These are phyloP conservation scores for Suhomyces panamericanus DNA, from an alignment of 1,139 yeast species.

Conservation along the genomic window DNA sequence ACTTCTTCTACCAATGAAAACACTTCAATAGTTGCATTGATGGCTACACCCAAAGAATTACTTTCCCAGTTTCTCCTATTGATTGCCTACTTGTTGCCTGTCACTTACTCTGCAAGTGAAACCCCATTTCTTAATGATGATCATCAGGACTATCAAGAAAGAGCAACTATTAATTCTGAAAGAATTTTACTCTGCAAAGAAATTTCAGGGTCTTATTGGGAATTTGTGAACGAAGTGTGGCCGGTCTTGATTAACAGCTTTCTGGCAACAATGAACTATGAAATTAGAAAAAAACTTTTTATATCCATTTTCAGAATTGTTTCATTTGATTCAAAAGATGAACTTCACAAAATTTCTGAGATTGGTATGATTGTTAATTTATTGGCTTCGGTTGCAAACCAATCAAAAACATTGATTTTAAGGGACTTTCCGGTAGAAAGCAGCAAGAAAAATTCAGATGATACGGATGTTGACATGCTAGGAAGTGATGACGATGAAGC, in stretches of 20 bases:
- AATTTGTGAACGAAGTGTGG: constrained; percentile 53
- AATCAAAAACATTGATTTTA: constrained; percentile 38
- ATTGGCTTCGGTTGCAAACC: constrained; percentile 72
- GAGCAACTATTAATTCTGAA: constrained; percentile 25
- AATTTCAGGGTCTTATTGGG: constrained; percentile 30
- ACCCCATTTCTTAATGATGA: constrained; percentile 35
- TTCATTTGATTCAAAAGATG: constrained; percentile 25
- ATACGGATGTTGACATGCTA: constrained; percentile 17
- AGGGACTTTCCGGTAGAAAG: constrained; percentile 14
- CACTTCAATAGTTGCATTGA: constrained; percentile 61
- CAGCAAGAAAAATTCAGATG: neutral
- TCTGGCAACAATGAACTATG: constrained; percentile 72
- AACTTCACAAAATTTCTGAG: constrained; percentile 23
- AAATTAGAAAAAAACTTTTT: constrained; percentile 61
- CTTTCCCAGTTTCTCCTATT: constrained; percentile 56
- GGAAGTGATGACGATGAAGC: constrained; percentile 13
- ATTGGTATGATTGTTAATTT: constrained; percentile 44
- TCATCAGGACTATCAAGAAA: constrained; percentile 28
- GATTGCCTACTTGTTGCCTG: constrained; percentile 59
- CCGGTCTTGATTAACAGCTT: constrained; percentile 68
- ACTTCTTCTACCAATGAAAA: neutral
- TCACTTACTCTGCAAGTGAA: constrained; percentile 29
- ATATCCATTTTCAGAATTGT: constrained; percentile 58
- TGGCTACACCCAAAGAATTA: constrained; percentile 73
- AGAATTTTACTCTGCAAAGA: constrained; percentile 28